Evolutionary conservation across 106 monocot genomes (phyloP), one percentile per base, ranked within the genome.

Genomic region (Ottelia alismoides): DNA sequence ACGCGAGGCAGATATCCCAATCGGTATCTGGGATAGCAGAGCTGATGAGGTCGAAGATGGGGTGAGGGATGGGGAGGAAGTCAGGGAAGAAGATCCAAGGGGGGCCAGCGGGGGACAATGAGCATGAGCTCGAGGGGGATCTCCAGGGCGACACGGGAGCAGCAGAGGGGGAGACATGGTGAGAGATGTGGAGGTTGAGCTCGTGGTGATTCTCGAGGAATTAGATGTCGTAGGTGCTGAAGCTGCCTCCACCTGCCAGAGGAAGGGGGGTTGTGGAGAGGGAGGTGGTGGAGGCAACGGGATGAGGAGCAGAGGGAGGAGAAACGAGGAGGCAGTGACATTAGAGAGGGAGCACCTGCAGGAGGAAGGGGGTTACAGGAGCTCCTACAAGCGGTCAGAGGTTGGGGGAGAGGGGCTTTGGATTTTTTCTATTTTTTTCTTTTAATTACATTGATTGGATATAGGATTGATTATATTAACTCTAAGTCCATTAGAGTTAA

Each of bases 1-100:
- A 96, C 18, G 96, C 96, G 47, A 89, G 69, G 61, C 96, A 84
- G 57, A 96, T 60, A 74, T 96, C 96, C 88, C 84, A 88, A 49
- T 96, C 96, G 67, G 81, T 78, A 88, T 89, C 96, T 27, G 88
- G 88, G 62, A 85, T 73, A 18, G 96, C 89, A 28, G 88, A 96
- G 58, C 85, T 89, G 57, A 96, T 96, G 25, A 96, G 76, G 59
- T 96, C 96, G 68, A 96, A 96, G 76, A 96, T 96, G 50, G 96
- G 96, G 72, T 96, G 96, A 20, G 88, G 88, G 7, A 96, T 25
- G 51, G 96, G 96, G 21, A 96, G 58, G 47, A 96, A 76, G 70
- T 96, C 96, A 32, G 96, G 96, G 58, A 82, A 82, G 67, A 96
- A 96, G 84, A 96, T 85, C 96, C 96, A 96, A 21, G 88, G n/a